Conservation (phyloP, 768 basidiomycete genomes). For the Amanita muscaria region DNA sequence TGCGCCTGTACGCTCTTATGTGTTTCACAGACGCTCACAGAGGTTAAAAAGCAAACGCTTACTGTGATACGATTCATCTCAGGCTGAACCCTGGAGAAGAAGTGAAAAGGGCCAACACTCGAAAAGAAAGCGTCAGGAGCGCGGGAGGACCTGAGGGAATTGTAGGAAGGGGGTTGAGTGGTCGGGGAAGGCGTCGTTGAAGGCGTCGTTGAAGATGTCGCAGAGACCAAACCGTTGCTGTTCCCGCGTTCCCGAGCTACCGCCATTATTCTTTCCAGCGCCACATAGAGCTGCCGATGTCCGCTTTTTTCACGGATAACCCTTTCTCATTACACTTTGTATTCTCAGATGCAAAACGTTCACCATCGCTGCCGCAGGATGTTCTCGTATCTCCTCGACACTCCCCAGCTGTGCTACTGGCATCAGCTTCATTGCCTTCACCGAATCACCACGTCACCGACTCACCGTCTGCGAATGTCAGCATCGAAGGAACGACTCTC, state of each 20-base stretch:
- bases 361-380: slow-evolving; percentile 1
- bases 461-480: neutral
- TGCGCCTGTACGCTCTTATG: slow-evolving; percentile 41
- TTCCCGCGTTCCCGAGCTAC: too few relatives aligned
- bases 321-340: too few relatives aligned
- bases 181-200: slow-evolving; percentile 12
- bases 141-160: slow-evolving; percentile 41
- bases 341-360: neutral
- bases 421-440: neutral
- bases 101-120: slow-evolving; percentile 75
- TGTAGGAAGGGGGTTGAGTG: slow-evolving; percentile 31
- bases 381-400: neutral
- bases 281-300: neutral
- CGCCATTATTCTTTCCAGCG: too few relatives aligned
- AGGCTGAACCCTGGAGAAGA: slow-evolving; percentile 44
- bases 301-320: too few relatives aligned
- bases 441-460: neutral
- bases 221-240: slow-evolving; percentile 13
- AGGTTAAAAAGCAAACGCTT: slow-evolving; percentile 15
- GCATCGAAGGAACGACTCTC: neutral
- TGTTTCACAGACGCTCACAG: neutral
- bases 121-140: slow-evolving; percentile 59
- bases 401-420: neutral
- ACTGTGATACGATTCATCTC: slow-evolving; percentile 54
- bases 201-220: slow-evolving; percentile 9